Conservation (phyloP, 768 basidiomycete species). For the Mycena pura region DNA sequence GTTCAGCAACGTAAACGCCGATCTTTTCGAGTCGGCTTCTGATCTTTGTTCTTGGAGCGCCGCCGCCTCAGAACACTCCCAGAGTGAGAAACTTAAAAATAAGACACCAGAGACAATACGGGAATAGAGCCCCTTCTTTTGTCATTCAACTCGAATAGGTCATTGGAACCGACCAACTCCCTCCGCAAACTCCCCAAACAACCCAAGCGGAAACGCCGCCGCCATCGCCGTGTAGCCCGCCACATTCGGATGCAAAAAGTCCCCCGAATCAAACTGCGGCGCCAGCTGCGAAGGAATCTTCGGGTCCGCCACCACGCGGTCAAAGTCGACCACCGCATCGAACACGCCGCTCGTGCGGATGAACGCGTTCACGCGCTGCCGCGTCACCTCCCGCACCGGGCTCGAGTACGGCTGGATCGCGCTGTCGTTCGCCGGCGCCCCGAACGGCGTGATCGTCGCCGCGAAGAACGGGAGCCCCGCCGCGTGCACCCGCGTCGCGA, state of each 20-base stretch:
- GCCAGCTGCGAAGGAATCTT: slow-evolving; percentile 43
- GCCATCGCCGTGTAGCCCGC: slow-evolving; percentile 53
- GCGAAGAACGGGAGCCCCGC: slow-evolving; percentile 52
- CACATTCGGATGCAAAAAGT: slow-evolving; percentile 55
- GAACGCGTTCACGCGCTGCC: slow-evolving; percentile 51
- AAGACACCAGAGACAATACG: too few species aligned
- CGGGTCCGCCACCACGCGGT: slow-evolving; percentile 54
- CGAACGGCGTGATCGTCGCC: slow-evolving; percentile 59
- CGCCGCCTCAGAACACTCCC: too few species aligned
- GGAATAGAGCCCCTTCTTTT: too few species aligned
- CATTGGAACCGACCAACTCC: slow-evolving; percentile 28
- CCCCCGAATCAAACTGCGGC: slow-evolving; percentile 49
- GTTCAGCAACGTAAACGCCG: too few species aligned
- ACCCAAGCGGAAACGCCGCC: slow-evolving; percentile 45
- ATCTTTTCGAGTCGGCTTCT: too few species aligned
- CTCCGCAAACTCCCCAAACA: slow-evolving; percentile 41
- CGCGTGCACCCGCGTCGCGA: slow-evolving; percentile 48
- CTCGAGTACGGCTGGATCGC: slow-evolving; percentile 47
- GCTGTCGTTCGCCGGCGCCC: slow-evolving; percentile 35
- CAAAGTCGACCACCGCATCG: slow-evolving; percentile 57
- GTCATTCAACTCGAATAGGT: neutral
- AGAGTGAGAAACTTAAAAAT: too few species aligned
- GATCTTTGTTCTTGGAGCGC: too few species aligned
- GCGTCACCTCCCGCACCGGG: slow-evolving; percentile 46
- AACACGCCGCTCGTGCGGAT: slow-evolving; percentile 50